Base-by-base conservation (phyloP, 768 basidiomycete species). In the Hydnomerulius pinastri region DNA sequence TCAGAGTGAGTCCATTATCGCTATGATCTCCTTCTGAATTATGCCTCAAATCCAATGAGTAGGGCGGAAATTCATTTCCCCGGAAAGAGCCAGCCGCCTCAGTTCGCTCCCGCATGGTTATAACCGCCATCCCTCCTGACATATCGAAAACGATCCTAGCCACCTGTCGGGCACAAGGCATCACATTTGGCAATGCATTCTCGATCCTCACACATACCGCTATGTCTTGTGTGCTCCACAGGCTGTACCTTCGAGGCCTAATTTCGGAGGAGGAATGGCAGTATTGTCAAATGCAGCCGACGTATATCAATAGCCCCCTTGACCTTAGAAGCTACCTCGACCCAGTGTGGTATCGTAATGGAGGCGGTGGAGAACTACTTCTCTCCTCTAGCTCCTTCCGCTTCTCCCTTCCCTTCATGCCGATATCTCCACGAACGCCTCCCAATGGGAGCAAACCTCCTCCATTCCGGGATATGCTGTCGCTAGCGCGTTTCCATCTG, bases 161-260 rank as follows among this genome's bases (percentile, higher is more conserved):
- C 11, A 68, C 58, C 18, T 81, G 78, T 53, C 73, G 73, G 18
- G 56, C 60, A 27, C 60, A 74, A 21, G 60, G 65, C 4, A 51
- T 80, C 24, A 80, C 79, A 5, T 75, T 81, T 38, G 79, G 79
- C 63, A 81, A n/a, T n/a, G n/a, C n/a, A n/a, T n/a, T n/a, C n/a
- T n/a, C n/a, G n/a, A n/a, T n/a, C n/a, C n/a, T n/a, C 21, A 73
- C 66, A 1, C 81, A 83, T 56, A 61, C 79, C 9, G 79, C 75
- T 1, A 57, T 77, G 18, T 66, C 78, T 17, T 77, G 80, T 4
- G 44, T 80, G 10, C 67, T 81, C 9, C 71, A 76, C 40, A 66
- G 70, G 25, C 70, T 63, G 37, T 77, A 73, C 48, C 56, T 74
- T 17, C 66, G 63, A 12, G 78, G 78, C 1, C 63, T 75, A 15